Percentiles rank a stretch among this genome's conserved stretches.
phyloP scores from a whole-genome alignment of 179 eudicot species.

The Beta corolliflora region DNA sequence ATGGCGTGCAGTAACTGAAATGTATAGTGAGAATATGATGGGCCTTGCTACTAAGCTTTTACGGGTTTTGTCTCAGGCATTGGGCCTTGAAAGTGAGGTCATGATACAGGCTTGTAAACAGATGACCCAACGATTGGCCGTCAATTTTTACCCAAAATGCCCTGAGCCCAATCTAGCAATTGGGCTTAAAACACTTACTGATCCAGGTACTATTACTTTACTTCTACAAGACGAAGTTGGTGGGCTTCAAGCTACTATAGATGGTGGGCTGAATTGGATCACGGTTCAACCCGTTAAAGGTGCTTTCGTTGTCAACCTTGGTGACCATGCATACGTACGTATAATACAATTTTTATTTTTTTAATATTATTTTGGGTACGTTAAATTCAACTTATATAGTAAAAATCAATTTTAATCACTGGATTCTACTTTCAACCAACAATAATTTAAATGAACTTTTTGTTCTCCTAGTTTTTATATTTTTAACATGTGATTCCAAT shows the following conservation, averaged over 20 bases:
- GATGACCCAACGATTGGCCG: conserved; percentile 60
- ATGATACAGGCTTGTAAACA: conserved; percentile 54
- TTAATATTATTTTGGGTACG: too few species aligned
- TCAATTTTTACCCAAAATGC: conserved; percentile 68
- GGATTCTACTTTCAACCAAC: too few species aligned
- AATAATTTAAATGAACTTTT: too few species aligned
- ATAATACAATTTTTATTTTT: too few species aligned
- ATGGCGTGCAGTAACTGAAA: conserved; percentile 51
- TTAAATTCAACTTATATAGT: too few species aligned
- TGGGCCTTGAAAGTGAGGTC: conserved; percentile 66
- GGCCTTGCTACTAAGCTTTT: conserved; percentile 47
- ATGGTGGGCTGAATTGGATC: conserved; percentile 77
- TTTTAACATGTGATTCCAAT: too few species aligned
- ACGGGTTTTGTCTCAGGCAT: conserved; percentile 57
- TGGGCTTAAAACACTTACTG: conserved; percentile 74
- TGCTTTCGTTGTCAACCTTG: conserved; percentile 81
- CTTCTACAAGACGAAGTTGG: conserved; percentile 77
- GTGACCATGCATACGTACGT: conserved; percentile 75
- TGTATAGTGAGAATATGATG: conserved; percentile 54
- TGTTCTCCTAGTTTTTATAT: too few species aligned
- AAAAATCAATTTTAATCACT: too few species aligned
- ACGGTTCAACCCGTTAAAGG: conserved; percentile 78
- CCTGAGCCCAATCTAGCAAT: conserved; percentile 71
- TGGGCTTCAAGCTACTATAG: conserved; percentile 76
- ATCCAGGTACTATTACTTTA: conserved; percentile 72